Conservation (phyloP, 176 grass and related monocot genomes). For the Miscanthus lutarioriparius region DNA sequence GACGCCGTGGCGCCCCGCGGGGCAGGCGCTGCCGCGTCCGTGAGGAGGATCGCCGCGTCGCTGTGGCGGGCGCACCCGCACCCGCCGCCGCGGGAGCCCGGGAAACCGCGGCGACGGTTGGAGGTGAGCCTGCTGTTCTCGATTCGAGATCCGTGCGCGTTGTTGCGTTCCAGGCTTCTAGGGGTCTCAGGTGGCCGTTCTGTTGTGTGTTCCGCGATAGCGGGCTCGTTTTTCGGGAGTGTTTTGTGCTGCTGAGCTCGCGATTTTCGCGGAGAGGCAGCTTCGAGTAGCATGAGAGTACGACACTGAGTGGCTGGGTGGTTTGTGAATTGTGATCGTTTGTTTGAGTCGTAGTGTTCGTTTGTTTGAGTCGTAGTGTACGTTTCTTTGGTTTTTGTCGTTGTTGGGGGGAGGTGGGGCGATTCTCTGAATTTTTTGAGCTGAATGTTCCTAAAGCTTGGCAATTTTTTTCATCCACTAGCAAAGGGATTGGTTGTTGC, state of each 20-base stretch:
- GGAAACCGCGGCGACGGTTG: constrained; percentile 16
- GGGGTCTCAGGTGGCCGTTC: background rate
- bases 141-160: constrained; percentile 30
- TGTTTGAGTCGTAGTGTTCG: background rate
- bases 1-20: constrained; percentile 3
- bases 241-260: background rate
- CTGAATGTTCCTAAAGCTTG: constrained; percentile 13
- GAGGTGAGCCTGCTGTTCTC: constrained; percentile 35
- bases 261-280: background rate
- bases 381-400: background rate
- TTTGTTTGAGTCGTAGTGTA: background rate
- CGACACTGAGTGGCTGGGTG: background rate
- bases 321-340: constrained; percentile 30
- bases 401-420: background rate
- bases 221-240: background rate
- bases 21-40: constrained; percentile 17
- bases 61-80: constrained; percentile 58
- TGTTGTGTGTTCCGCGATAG: constrained; percentile 3
- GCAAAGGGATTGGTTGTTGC: background rate
- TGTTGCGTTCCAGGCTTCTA: constrained; percentile 11
- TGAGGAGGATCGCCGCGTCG: constrained; percentile 66
- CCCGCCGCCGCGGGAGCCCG: constrained; percentile 33
- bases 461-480: background rate
- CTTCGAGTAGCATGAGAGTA: background rate
- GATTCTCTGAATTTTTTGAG: constrained; percentile 1